phyloP scores from a whole-genome alignment of 2,329 filamentous ascomycete species.

The Colletotrichum sp. region DNA sequence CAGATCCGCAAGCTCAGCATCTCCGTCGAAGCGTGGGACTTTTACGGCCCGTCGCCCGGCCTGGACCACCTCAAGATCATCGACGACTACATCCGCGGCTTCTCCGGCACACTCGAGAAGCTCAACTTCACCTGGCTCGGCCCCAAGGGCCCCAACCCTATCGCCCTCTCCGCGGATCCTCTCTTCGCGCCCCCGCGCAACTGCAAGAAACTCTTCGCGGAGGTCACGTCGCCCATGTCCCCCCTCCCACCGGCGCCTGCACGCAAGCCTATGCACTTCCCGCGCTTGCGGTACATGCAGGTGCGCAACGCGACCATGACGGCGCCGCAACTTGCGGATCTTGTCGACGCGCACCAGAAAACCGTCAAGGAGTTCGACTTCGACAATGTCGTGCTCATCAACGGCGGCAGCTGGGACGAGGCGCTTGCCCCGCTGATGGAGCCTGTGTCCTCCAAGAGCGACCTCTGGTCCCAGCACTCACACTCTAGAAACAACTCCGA shows the following conservation, averaged over 20 bases:
- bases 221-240: conserved; percentile 69
- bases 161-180: conserved; percentile 73
- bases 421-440: conserved; percentile 75
- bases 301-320: conserved; percentile 77
- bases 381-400: conserved; percentile 73
- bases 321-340: conserved; percentile 69
- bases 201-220: conserved; percentile 65
- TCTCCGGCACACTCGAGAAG: conserved; percentile 69
- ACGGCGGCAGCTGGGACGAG: conserved; percentile 78
- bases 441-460: conserved; percentile 31
- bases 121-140: conserved; percentile 82
- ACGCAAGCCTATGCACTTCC: conserved; percentile 67
- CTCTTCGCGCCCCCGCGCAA: conserved; percentile 64
- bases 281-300: conserved; percentile 69
- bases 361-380: conserved; percentile 81
- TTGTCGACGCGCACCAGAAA: conserved; percentile 70
- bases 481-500: conserved; percentile 38
- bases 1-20: conserved; percentile 79
- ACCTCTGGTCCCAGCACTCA: conserved; percentile 48
- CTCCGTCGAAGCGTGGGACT: conserved; percentile 74
- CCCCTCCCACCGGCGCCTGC: conserved; percentile 58
- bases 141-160: conserved; percentile 72
- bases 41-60: conserved; percentile 62
- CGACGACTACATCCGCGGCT: conserved; percentile 77
- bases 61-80: conserved; percentile 78